Base-by-base conservation (phyloP, 2,329 filamentous ascomycete species). In the Plectosphaerella sp. region DNA sequence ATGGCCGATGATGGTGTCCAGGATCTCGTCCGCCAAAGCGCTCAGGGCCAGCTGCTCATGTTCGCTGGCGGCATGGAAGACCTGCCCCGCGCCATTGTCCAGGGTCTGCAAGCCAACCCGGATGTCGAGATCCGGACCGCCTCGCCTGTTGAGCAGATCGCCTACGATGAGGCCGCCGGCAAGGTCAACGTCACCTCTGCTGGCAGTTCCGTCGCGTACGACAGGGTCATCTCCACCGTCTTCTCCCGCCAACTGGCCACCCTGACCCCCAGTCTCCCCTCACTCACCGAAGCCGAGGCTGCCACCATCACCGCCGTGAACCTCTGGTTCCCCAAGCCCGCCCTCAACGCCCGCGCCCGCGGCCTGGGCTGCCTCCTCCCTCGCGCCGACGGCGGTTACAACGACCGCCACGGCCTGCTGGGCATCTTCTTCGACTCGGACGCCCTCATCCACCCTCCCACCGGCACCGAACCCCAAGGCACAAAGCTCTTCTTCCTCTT, bases 291-390 rank as follows among this genome's bases (percentile, higher is more conserved):
- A 43, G 80, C 82, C 15, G 78, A 82, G 50, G 82, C 86, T 36
- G 88, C 93, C 28, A 92, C 86, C 33, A 91, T 97, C 59, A 92
- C 92, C 85, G 89, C 92, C 3, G 88, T 99, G 55, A 97, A 96
- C 70, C 77, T 99, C 47, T 97, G 87, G 78, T 99, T 87, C 67
- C 74, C 78, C 2, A 76, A 83, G 43, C 77, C 84, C 7, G 64
- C 81, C 52, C 72, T 96, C 36, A 76, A 89, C 47, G 55, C 61
- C 3, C 80, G 82, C 14, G 74, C 84, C 52, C 72, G 76, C 28
- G 94, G 92, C 16, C 95, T 97, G 65, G 94, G 94, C 58, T 97
- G 97, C 68, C 82, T 99, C 5, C 88, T 99, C 54, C 93, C 94
- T 2, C 83, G 84, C 54, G 84, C 84, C 15, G 78, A 89, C 1